Evolutionary conservation across 2,329 filamentous ascomycete species (phyloP).

Genomic region (Aspergillus luchuensis): DNA sequence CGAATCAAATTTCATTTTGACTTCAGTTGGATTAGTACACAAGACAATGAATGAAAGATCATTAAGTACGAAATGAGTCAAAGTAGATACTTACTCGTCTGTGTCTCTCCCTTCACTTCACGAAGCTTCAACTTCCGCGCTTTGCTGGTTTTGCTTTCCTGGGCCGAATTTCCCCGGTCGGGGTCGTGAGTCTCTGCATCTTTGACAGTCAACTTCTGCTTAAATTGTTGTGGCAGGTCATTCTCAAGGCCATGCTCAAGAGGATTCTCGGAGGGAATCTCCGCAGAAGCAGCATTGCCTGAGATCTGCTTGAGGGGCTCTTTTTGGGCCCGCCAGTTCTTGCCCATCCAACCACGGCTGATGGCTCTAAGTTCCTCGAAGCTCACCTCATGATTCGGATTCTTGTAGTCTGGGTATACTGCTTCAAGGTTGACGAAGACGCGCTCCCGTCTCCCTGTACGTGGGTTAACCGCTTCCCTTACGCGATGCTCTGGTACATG

Average conservation of each 20-base stretch:
- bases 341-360: constrained; percentile 66
- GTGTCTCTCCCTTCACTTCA: constrained; percentile 82
- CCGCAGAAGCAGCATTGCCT: constrained; percentile 33
- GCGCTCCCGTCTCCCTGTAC: constrained; percentile 79
- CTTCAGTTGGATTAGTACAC: constrained; percentile 48
- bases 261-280: constrained; percentile 19
- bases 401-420: constrained; percentile 76
- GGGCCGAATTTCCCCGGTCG: constrained; percentile 24
- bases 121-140: constrained; percentile 75
- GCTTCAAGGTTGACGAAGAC: constrained; percentile 85
- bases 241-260: constrained; percentile 26
- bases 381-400: constrained; percentile 73
- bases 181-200: constrained; percentile 21
- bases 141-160: constrained; percentile 43
- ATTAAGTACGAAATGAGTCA: background rate
- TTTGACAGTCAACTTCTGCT: constrained; percentile 35
- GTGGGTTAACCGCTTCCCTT: constrained; percentile 79
- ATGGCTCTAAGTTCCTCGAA: constrained; percentile 90
- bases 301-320: constrained; percentile 60
- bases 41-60: background rate
- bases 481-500: constrained; percentile 71
- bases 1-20: constrained; percentile 91
- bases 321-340: constrained; percentile 53
- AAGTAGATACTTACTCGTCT: constrained; percentile 69
- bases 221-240: constrained; percentile 32